Base-by-base conservation (phyloP, 768 basidiomycete species). In the Austroboletus eburneus region DNA sequence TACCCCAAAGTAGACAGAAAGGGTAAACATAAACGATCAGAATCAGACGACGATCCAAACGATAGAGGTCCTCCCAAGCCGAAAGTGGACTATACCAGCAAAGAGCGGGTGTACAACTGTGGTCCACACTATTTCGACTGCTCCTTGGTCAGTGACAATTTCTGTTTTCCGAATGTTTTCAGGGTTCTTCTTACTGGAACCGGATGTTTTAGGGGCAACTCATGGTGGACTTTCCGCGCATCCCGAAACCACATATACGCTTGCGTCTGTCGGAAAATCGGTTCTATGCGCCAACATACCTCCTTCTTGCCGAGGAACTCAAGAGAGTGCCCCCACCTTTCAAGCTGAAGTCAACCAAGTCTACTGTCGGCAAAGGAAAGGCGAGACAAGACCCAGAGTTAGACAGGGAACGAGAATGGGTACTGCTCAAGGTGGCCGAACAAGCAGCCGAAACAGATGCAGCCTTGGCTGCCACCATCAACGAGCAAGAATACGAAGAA, bases 271-370 rank as follows among this genome's bases (percentile, higher is more conserved):
- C 46, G 2, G 35, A 42, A 1, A 54, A 75, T 44, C 54, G 53
- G 1, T 72, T 87, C 24, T 92, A 88, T 56, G 85, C 81, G 0
- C 85, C 88, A 0, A 73, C 87, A 0, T 77, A 81, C 58, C 61
- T 87, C 23, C 62, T 63, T 13, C 69, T 91, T 9, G 55, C 56
- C 0, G 69, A 76, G 47, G 64, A 67, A 23, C 57, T 55, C 46
- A 62, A 50, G 52, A 57, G 7, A 33, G 51, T 50, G 0, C 48
- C 56, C 1, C 66, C 65, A 18, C 72, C 74, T 0, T 76, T 74
- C 56, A 64, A 49, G 21, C 62, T 63, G 23, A 75, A 72, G 51
- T 54, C 57, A 3, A 59, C 59, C 14, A 59, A 65, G 14, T 67
- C 68, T 5, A 58, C 66, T 3, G 55, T 61, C 57, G 68, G 72